Base-by-base conservation (phyloP, 208 protist genomes). In the Trypanosoma avium region DNA sequence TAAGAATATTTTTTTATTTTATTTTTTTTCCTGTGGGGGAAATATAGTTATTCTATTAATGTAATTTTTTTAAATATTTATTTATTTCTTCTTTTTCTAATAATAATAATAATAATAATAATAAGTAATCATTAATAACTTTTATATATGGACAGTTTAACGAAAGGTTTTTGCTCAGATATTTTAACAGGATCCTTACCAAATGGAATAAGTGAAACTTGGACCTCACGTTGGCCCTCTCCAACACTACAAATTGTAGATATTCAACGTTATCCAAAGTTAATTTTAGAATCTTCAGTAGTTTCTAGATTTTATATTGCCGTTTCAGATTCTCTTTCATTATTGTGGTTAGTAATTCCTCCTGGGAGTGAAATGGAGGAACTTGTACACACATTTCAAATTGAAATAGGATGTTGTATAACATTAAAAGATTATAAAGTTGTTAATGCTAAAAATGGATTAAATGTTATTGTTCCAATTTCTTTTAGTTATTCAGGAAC, bases 271-370 rank as follows among this genome's bases (percentile, higher is more conserved):
- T 89, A 84, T 66, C 84, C 79, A 10, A 60, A 42, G 13, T 10
- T 43, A 9, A 48, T 65, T 13, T 40, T 56, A 30, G 48, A 67
- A 1, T 7, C 35, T 19, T 33, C 45, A 26, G 64, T 30, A 12
- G 33, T 57, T 8, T 83, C 72, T 1, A 73, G 83, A 2, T 97
- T 96, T 72, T 92, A 90, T 53, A n/a, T 89, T 0, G 90, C 92
- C 1, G 52, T 84, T 2, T 88, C 79, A 2, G 82, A 90, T 52
- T 79, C 70, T 5, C 33, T 77, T 42, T 64, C 76, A n/a, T 33
- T 86, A 2, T 60, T 95, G 7, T 95, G 82, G 78, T 29, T 82
- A 21, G 67, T 88, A 26, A 73, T 88, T 21, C 91, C 85, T 24
- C 79, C 79, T 17, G 45, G 47, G 3, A 84, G 77, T 3, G 56